These are phyloP conservation scores for Rhizoctonia solani DNA, from an alignment of 1,284 basidiomycete genomes.

Conservation along the genomic window DNA sequence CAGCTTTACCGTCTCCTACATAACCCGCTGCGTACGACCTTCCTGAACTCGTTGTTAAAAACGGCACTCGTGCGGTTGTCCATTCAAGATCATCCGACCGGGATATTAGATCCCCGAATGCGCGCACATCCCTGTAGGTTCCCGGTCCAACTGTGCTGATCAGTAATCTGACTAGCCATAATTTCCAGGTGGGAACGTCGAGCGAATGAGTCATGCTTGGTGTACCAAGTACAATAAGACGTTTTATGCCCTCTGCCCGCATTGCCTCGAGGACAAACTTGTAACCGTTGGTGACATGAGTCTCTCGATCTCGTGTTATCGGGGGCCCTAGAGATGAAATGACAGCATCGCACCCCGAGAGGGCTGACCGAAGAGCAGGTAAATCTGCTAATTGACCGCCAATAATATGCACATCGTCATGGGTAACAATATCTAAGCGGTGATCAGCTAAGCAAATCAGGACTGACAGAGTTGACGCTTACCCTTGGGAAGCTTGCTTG, in stretches of 20 bases:
- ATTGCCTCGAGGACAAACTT: neutral
- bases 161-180: neutral
- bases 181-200: neutral
- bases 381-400: neutral
- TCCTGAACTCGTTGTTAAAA: neutral
- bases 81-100: neutral
- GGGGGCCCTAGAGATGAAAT: neutral
- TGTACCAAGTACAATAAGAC: neutral
- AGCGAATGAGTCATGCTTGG: neutral
- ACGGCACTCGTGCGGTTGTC: neutral
- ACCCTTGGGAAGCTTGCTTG: neutral
- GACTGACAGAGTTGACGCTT: neutral
- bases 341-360: neutral
- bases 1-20: slow-evolving; percentile 1
- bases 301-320: neutral
- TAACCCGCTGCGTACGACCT: neutral
- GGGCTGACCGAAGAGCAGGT: neutral
- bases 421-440: neutral
- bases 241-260: neutral
- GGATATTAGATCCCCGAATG: neutral
- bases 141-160: neutral
- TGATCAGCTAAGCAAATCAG: too few relatives aligned
- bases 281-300: neutral
- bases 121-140: neutral
- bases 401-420: neutral